phyloP scores from a whole-genome alignment of 2,329 filamentous ascomycete genomes.

The Penicillium olsonii region DNA sequence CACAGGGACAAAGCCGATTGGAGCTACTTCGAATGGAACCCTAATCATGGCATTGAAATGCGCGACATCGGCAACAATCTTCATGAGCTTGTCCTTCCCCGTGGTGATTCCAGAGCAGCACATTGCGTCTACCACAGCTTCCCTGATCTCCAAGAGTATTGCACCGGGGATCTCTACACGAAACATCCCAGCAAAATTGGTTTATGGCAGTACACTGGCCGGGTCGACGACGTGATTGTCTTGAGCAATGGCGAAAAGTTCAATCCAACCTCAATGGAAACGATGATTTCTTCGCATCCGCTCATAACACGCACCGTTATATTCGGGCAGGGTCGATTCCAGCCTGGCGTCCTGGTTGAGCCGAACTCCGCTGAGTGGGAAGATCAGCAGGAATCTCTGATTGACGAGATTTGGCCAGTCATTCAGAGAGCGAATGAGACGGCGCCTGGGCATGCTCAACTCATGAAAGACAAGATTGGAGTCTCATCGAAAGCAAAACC shows the following conservation, averaged over 20 bases:
- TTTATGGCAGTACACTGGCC: slow-evolving; percentile 39
- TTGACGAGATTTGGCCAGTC: slow-evolving; percentile 46
- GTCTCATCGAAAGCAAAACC: slow-evolving; percentile 44
- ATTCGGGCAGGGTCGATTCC: slow-evolving; percentile 35
- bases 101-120: slow-evolving; percentile 11
- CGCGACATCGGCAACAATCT: slow-evolving; percentile 22
- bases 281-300: slow-evolving; percentile 31
- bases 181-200: slow-evolving; percentile 35
- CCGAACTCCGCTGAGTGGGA: slow-evolving; percentile 8
- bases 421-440: slow-evolving; percentile 31
- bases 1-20: slow-evolving; percentile 27
- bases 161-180: slow-evolving; percentile 39
- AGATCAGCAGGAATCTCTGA: slow-evolving; percentile 11
- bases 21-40: slow-evolving; percentile 38
- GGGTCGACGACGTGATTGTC: slow-evolving; percentile 46
- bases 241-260: slow-evolving; percentile 47
- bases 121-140: slow-evolving; percentile 32
- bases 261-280: slow-evolving; percentile 44
- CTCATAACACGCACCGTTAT: slow-evolving; percentile 32
- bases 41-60: slow-evolving; percentile 32
- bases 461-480: slow-evolving; percentile 44
- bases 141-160: slow-evolving; percentile 33
- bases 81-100: slow-evolving; percentile 29
- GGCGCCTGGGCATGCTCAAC: slow-evolving; percentile 41
- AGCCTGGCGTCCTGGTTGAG: slow-evolving; percentile 40